phyloP scores from a whole-genome alignment of 2,329 filamentous ascomycete genomes.

The Periconia macrospinosa region DNA sequence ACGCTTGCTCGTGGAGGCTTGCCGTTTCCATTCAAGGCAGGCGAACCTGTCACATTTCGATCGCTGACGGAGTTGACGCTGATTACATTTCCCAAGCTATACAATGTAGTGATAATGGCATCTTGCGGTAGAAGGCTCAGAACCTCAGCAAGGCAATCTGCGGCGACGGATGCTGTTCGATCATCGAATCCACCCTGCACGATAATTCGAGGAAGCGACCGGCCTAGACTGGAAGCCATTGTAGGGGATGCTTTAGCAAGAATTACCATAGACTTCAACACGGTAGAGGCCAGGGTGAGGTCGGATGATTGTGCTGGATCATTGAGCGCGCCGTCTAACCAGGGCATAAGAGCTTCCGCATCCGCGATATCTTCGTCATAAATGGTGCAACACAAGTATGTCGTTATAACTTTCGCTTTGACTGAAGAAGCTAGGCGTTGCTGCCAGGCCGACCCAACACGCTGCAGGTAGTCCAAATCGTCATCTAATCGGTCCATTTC shows the following conservation, averaged over 20 bases:
- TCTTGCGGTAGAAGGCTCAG: constrained; percentile 85
- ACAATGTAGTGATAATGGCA: constrained; percentile 90
- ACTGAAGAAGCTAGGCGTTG: constrained; percentile 84
- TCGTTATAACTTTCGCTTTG: constrained; percentile 78
- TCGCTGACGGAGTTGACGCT: constrained; percentile 67
- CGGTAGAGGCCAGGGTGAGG: constrained; percentile 72
- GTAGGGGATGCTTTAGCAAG: constrained; percentile 74
- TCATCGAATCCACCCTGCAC: constrained; percentile 77
- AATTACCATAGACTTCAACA: constrained; percentile 80
- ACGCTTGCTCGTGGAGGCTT: constrained; percentile 47
- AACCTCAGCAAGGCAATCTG: constrained; percentile 80
- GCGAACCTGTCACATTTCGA: constrained; percentile 49
- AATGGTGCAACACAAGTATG: constrained; percentile 82
- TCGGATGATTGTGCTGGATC: constrained; percentile 84
- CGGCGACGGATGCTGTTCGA: constrained; percentile 72
- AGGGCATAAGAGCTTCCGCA: constrained; percentile 74
- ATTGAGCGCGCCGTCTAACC: constrained; percentile 80
- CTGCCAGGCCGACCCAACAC: constrained; percentile 78
- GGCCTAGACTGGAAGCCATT: constrained; percentile 74
- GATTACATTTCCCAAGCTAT: constrained; percentile 93
- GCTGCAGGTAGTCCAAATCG: constrained; percentile 83
- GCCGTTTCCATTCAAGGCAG: constrained; percentile 51
- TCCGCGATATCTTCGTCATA: constrained; percentile 82
- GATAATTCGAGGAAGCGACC: constrained; percentile 81
- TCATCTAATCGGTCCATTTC: constrained; percentile 87